Base-by-base conservation (phyloP, 371 early-diverging fungal species). In the Syncephalastrum racemosum region DNA sequence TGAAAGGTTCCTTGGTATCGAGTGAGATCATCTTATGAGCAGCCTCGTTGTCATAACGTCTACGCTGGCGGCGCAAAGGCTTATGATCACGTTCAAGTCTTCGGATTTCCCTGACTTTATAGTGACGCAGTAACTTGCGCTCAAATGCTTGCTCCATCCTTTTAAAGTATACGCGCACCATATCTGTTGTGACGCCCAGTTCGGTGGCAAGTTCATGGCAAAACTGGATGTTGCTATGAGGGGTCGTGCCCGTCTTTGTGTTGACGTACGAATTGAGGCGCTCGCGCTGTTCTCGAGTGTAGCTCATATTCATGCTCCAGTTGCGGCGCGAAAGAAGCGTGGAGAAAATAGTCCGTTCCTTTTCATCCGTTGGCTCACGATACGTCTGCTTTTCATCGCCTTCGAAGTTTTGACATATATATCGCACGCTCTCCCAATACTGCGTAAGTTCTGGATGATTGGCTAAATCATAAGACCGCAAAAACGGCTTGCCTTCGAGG, bases 81-180 rank as follows among this genome's bases (percentile, higher is more conserved):
- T 45, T 45, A 2, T 22, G 46, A 45, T 45, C 46, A 45, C 46
- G 46, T 15, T 31, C 36, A 7, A 31, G 36, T 31, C 36, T 31
- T 8, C 36, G 36, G 36, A 31, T 31, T 2, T 31, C 36, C 12
- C 36, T 31, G 36, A 12, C 36, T 31, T 5, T 31, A 10, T 31
- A 31, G 2, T 31, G 6, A 8, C 36, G 36, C 36, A 31, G 12
- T 8, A 47, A 40, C 40, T 62, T 62, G 15, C 62, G 58, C 43
- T 59, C 59, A 41, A 64, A 67, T 22, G 63, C 67, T 18, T 72
- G 68, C 44, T 79, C 71, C 55, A 72, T 51, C 15, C 62, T 54
- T 40, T 62, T 62, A 53, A 66, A 85, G 51, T 79, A 83, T n/a
- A 50, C 46, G 50, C 70, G 67, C 4, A 83, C 75, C 47, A 68